Base-by-base conservation (phyloP, 176 grass and related monocot species). In the Avena sativa region DNA sequence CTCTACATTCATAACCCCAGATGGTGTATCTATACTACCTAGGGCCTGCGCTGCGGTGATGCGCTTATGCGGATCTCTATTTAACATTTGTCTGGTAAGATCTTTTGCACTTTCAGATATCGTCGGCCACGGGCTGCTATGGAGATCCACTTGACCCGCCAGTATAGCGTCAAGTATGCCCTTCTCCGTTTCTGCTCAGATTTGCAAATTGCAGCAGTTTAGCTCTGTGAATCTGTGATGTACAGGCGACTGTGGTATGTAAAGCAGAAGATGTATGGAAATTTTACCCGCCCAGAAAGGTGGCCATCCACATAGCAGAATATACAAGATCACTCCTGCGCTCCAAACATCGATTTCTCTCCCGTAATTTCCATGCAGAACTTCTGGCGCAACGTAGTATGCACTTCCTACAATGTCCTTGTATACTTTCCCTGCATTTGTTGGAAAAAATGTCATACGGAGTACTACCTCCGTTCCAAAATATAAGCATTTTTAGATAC, bases 341-440 rank as follows among this genome's bases (percentile, higher is more conserved):
- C 92, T 97, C 92, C 92, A 97, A 5, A 97, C 79, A 70, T 94
- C 95, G 14, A 88, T 89, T 64, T 97, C 95, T 88, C 83, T 94
- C 14, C 92, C 95, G 8, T 97, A 97, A 15, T 86, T 94, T 43
- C 14, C 71, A 8, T 23, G 51, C 62, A 97, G n/a, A 48, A 97
- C 90, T 68, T 97, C 92, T 47, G 90, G 95, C 23, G 95, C 92
- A 15, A 97, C 90, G 14, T 94, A 94, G 86, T 91, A 94, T 8
- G 90, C 84, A 60, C 88, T 94, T 63, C 95, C 95, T 14, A 97
- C 92, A 28, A 88, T 26, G 0, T 97, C 95, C 76, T 59, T 86
- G 71, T 92, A 89, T 32, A 80, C 83, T 91, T 97, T 94, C 6
- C 86, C 95, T 97, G 92, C 65, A 85, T 87, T 87, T 49, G n/a